Percentiles rank a stretch among this genome's conserved stretches.
These are phyloP conservation scores for Phylloporus sp. DNA, from an alignment of 768 basidiomycete genomes.

Conservation along the genomic window DNA sequence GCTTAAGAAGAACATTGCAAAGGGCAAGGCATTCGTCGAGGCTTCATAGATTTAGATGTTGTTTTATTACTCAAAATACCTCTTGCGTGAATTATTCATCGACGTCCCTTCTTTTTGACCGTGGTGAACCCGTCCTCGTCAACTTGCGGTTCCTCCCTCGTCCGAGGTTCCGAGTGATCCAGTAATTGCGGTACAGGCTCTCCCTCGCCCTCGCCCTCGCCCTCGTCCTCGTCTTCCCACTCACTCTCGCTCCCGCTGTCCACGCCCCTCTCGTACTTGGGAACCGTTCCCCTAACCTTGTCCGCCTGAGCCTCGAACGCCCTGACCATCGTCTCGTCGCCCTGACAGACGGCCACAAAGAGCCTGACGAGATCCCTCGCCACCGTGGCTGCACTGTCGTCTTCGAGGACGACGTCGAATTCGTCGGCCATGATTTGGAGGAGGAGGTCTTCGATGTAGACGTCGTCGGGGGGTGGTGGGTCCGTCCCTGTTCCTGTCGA, in stretches of 20 bases:
- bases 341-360: conserved; percentile 52
- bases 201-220: conserved; percentile 38
- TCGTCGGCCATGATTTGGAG: conserved; percentile 84
- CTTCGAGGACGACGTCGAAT: conserved; percentile 79
- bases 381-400: conserved; percentile 72
- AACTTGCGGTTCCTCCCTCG: conserved; percentile 58
- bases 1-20: conserved; percentile 97
- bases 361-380: conserved; percentile 66
- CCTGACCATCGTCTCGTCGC: conserved; percentile 45
- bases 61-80: conserved; percentile 18
- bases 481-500: background rate
- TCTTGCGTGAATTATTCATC: conserved; percentile 26
- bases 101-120: conserved; percentile 56
- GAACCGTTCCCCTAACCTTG: conserved; percentile 50
- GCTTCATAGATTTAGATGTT: conserved; percentile 25
- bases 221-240: conserved; percentile 37
- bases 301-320: conserved; percentile 65
- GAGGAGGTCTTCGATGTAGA: conserved; percentile 77
- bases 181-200: conserved; percentile 55
- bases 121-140: conserved; percentile 93
- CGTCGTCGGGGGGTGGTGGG: conserved; percentile 45
- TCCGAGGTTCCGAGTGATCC: conserved; percentile 30
- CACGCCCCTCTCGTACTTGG: conserved; percentile 40
- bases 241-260: conserved; percentile 36
- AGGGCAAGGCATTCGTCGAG: conserved; percentile 78